Evolutionary conservation across 305 asterid genomes (phyloP).

Genomic region (Fraxinus nigra): DNA sequence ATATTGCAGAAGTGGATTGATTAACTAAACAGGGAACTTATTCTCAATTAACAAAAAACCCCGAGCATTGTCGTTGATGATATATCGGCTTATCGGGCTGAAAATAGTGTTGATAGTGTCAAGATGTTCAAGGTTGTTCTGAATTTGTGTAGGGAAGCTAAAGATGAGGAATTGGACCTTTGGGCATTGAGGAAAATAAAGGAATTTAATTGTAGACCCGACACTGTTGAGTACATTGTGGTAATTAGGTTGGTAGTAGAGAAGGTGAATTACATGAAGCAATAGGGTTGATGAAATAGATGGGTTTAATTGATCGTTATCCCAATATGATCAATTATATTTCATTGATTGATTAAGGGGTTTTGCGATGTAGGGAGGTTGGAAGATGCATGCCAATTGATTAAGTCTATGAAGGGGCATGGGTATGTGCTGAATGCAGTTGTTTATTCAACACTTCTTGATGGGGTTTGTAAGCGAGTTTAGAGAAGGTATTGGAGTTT

Average conservation of each 20-base stretch:
- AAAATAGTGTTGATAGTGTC: conserved; percentile 45
- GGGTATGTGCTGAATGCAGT: conserved; percentile 66
- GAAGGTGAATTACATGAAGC: conserved; percentile 57
- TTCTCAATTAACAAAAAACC: too few species aligned
- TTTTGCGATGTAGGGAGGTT: conserved; percentile 64
- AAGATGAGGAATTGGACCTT: conserved; percentile 61
- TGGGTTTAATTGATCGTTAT: conserved; percentile 60
- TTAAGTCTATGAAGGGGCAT: conserved; percentile 56
- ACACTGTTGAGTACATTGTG: conserved; percentile 62
- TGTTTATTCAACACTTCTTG: conserved; percentile 57
- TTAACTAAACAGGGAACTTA: too few species aligned
- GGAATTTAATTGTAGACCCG: conserved; percentile 67
- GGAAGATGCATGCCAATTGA: conserved; percentile 55
- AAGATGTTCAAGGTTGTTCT: conserved; percentile 72
- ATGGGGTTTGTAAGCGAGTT: conserved; percentile 62
- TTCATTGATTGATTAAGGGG: conserved; percentile 47
- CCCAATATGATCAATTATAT: conserved; percentile 70
- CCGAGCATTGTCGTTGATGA: conserved; percentile 47
- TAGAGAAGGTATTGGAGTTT: conserved; percentile 61
- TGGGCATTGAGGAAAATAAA: conserved; percentile 75
- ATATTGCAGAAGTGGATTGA: too few species aligned
- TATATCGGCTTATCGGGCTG: conserved; percentile 51
- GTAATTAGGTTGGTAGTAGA: conserved; percentile 64
- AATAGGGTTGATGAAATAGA: conserved; percentile 63
- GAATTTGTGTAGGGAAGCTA: conserved; percentile 71